phyloP scores from a whole-genome alignment of 108 stramenopile species.

The Asterionellopsis glacialis region DNA sequence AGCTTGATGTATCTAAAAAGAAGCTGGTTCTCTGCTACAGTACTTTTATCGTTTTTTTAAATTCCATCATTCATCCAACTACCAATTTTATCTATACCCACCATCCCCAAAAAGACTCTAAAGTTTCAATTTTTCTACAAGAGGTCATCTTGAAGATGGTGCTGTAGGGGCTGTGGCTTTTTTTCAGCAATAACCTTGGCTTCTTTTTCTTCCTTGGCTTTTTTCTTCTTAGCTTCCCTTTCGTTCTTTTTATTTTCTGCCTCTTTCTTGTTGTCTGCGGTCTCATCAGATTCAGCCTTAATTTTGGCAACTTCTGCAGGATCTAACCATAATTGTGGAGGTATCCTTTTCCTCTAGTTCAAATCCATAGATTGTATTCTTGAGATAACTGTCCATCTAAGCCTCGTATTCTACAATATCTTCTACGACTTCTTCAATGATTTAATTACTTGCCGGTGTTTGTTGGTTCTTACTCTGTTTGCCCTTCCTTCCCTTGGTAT shows the following conservation, averaged over 20 bases:
- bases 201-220: too few species aligned
- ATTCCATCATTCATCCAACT: too few species aligned
- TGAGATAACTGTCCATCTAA: constrained; percentile 81
- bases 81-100: too few species aligned
- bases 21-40: too few species aligned
- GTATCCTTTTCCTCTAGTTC: constrained; percentile 42
- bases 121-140: too few species aligned
- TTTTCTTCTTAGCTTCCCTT: too few species aligned
- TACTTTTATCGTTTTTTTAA: too few species aligned
- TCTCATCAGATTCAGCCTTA: constrained; percentile 22
- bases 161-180: too few species aligned
- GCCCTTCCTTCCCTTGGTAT: too few species aligned
- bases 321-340: constrained; percentile 76
- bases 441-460: constrained; percentile 33
- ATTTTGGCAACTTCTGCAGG: constrained; percentile 45
- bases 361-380: constrained; percentile 46
- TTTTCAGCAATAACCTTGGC: neutral
- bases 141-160: too few species aligned
- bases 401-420: constrained; percentile 82
- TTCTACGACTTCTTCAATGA: constrained; percentile 75
- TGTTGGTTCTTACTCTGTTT: constrained; percentile 21
- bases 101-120: too few species aligned
- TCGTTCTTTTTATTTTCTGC: constrained; percentile 17
- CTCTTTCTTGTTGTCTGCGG: constrained; percentile 28
- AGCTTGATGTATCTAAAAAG: too few species aligned